Evolutionary conservation across 2,329 filamentous ascomycete species (phyloP), one percentile per base, ranked within the genome.

Genomic region (Aspergillus calidoustus): DNA sequence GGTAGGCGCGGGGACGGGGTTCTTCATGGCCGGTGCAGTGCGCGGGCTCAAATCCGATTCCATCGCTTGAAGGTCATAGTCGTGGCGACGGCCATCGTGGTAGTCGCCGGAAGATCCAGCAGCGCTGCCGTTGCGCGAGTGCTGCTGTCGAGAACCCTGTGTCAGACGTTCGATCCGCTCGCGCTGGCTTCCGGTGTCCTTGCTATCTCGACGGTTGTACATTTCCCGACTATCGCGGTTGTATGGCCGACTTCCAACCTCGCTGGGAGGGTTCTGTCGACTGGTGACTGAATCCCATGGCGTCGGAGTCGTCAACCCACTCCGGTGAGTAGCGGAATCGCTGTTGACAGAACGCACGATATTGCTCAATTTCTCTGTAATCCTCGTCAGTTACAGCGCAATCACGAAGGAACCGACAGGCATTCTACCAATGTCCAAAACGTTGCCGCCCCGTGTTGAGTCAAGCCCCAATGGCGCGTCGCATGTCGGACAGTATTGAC

Each of bases 41-140:
- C 90, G 88, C 6, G 92, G 91, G 66, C 87, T 86, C 19, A 96
- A 83, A 38, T 89, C 90, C 0, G 91, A 92, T 77, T 97, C 94
- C 92, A 97, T 97, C 3, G 93, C 93, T 76, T 98, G 94, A 17
- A 97, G 87, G 73, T 98, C 95, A 72, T 97, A 98, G 74, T 98
- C 94, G 73, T 97, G 93, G 59, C 91, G 89, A 69, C 93, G 87
- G 46, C 85, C 84, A 28, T 94, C 91, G 28, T 89, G 85, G 72
- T 96, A 97, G 50, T 93, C 92, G 23, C 85, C 87, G 1, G 91
- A 93, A 1, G 92, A 95, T 9, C 88, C 84, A 57, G 80, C 82
- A 17, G 90, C 90, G 3, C 93, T 97, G 68, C 93, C 91, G 69
- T 89, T 94, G 51, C 93, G 87, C 62, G 82, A 83, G 77, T 96